Percentiles rank a stretch among this genome's conserved stretches.
These are phyloP conservation scores for Phytophthora cryptogea DNA, from an alignment of 352 stramenopile species.

Conservation along the genomic window DNA sequence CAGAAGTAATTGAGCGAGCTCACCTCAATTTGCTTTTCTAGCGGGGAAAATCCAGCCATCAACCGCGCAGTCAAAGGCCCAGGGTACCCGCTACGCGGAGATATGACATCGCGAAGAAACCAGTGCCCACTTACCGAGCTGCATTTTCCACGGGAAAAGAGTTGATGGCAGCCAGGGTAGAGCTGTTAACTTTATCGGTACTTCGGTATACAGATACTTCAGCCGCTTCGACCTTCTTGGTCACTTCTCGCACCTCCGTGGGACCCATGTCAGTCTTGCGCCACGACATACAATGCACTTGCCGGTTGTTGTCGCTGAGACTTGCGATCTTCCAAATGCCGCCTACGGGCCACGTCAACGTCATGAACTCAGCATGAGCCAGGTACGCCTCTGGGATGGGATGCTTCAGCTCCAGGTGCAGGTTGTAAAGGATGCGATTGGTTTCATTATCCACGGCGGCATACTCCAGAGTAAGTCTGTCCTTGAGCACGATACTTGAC, in stretches of 20 bases:
- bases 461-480: constrained; percentile 50
- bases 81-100: constrained; percentile 22
- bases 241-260: constrained; percentile 43
- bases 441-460: constrained; percentile 49
- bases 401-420: constrained; percentile 45
- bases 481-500: constrained; percentile 45
- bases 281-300: constrained; percentile 50
- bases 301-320: constrained; percentile 31
- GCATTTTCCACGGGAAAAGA: constrained; percentile 66
- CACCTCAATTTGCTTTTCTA: constrained; percentile 42
- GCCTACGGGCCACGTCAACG: constrained; percentile 50
- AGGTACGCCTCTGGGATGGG: constrained; percentile 41
- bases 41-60: constrained; percentile 40
- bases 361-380: constrained; percentile 46
- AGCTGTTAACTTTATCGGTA: constrained; percentile 9
- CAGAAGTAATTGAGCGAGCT: constrained; percentile 41
- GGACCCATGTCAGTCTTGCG: constrained; percentile 49
- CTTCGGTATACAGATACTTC: constrained; percentile 1
- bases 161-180: constrained; percentile 22
- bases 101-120: constrained; percentile 53
- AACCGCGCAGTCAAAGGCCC: constrained; percentile 31
- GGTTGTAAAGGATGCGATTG: constrained; percentile 52
- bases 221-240: constrained; percentile 32
- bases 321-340: constrained; percentile 59
- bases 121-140: constrained; percentile 58